Conservation (phyloP, 345 rosid species). For the Aegle marmelos region DNA sequence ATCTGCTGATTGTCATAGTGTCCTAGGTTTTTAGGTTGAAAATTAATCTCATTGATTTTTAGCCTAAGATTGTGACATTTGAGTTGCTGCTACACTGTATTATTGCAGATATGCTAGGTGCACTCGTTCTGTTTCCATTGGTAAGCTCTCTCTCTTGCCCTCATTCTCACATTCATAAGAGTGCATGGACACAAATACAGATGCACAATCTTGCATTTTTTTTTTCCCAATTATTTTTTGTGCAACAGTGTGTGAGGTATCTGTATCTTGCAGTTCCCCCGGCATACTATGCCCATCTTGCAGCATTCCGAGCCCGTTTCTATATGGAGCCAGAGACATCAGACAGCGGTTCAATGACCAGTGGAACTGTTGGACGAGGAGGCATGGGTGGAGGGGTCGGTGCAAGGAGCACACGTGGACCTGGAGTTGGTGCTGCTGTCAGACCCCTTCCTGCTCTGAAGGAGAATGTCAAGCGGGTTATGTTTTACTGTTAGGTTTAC, state of each 20-base stretch:
- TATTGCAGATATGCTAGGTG: slow-evolving; percentile 87
- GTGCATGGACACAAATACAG: not conserved
- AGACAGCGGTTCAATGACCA: slow-evolving; percentile 91
- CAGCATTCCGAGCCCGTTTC: slow-evolving; percentile 96
- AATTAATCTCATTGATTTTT: not conserved
- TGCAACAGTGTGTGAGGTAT: not conserved
- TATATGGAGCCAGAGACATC: slow-evolving; percentile 99
- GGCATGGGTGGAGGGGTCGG: slow-evolving; percentile 51
- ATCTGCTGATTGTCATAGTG: not conserved
- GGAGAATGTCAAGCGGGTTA: slow-evolving; percentile 91
- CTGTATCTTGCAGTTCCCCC: slow-evolving; percentile 70
- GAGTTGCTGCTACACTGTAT: not conserved
- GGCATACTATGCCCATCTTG: slow-evolving; percentile 96
- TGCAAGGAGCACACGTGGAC: slow-evolving; percentile 51
- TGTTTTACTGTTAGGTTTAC: slow-evolving; percentile 71
- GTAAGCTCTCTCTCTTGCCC: slow-evolving; percentile 35
- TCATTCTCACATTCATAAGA: not conserved
- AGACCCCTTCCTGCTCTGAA: slow-evolving; percentile 88
- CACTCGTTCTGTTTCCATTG: slow-evolving; percentile 94
- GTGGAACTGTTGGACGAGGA: slow-evolving; percentile 66
- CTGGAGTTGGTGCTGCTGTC: slow-evolving; percentile 65
- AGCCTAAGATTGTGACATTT: not conserved
- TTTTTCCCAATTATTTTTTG: not conserved
- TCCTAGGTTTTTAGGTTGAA: not conserved
- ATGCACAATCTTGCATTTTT: not conserved